A percentile compares a stretch with the other conserved stretches of the same genome.
phyloP scores from a whole-genome alignment of 441 rosid species.

The Flueggea neowawraea region DNA sequence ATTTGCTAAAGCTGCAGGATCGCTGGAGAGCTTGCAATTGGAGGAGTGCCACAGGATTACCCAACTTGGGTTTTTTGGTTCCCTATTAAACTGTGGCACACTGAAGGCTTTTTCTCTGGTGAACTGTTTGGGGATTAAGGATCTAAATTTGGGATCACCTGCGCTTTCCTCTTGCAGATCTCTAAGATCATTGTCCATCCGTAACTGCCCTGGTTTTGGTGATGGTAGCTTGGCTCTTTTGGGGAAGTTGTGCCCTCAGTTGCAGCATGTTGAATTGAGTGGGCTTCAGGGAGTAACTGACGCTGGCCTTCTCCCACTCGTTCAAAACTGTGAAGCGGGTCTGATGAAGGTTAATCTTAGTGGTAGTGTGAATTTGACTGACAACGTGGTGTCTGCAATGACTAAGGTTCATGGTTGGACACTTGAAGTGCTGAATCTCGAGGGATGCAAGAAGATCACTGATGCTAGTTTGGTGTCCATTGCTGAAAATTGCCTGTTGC shows the following conservation, averaged over 20 bases:
- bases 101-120: conserved; percentile 64
- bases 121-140: conserved; percentile 78
- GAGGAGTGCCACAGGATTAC: conserved; percentile 90
- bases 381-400: conserved; percentile 51
- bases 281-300: conserved; percentile 81
- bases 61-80: conserved; percentile 74
- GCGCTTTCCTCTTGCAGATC: conserved; percentile 36
- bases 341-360: conserved; percentile 76
- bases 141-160: conserved; percentile 36
- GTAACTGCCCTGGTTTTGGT: conserved; percentile 90
- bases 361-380: conserved; percentile 63
- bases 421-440: conserved; percentile 67
- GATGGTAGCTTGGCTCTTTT: conserved; percentile 57
- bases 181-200: conserved; percentile 55
- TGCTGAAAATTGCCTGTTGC: conserved; percentile 64
- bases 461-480: conserved; percentile 67
- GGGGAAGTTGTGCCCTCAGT: conserved; percentile 68
- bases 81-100: conserved; percentile 65
- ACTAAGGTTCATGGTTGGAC: conserved; percentile 62
- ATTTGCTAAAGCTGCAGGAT: conserved; percentile 52
- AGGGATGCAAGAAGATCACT: conserved; percentile 61
- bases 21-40: conserved; percentile 73
- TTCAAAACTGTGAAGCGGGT: conserved; percentile 45
- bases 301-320: conserved; percentile 58
- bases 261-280: conserved; percentile 57